Conservation (phyloP, 2,329 filamentous ascomycete species). For the Basipetospora chlamydospora region DNA sequence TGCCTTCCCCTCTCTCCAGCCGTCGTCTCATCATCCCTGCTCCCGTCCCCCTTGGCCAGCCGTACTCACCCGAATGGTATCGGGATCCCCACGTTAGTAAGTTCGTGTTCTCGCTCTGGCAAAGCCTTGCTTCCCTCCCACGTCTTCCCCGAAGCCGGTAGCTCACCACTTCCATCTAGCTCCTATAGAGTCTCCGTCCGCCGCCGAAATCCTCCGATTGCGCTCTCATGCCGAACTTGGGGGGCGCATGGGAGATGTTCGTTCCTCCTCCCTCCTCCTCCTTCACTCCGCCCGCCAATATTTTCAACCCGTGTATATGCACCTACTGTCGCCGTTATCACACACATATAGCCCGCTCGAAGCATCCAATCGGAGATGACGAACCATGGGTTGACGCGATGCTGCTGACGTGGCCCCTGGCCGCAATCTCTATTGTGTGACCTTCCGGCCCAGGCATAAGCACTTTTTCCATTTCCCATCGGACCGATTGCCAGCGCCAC, state of each 20-base stretch:
- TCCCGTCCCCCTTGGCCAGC: no score
- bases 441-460: background rate
- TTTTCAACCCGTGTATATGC: background rate
- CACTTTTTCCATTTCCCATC: background rate
- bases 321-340: background rate
- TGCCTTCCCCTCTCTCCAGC: background rate
- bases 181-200: background rate
- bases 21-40: background rate
- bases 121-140: background rate
- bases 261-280: background rate
- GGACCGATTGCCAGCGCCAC: background rate
- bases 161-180: background rate
- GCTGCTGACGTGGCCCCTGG: background rate
- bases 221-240: background rate
- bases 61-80: background rate
- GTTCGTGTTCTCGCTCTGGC: background rate
- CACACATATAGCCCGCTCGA: conserved; percentile 2
- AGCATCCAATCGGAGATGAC: background rate
- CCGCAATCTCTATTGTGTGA: background rate
- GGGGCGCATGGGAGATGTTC: background rate
- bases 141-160: background rate
- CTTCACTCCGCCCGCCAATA: background rate
- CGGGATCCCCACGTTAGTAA: background rate
- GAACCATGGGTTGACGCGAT: background rate
- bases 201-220: background rate